phyloP scores from a whole-genome alignment of 2,329 filamentous ascomycete species.

The Stachybotrys elegans region DNA sequence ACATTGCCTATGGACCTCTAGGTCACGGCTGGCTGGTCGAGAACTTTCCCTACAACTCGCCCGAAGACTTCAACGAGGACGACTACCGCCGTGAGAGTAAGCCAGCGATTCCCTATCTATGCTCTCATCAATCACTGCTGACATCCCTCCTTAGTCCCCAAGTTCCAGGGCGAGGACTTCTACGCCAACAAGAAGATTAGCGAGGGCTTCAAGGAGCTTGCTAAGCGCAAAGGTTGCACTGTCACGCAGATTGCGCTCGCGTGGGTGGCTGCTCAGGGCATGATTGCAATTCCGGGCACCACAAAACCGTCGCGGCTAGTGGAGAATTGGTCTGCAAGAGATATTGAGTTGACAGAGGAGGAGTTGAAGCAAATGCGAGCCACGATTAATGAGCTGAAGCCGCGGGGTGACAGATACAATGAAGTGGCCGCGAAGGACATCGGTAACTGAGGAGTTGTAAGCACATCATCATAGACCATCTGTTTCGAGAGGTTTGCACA shows the following conservation, averaged over 20 bases:
- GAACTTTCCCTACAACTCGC: slow-evolving; percentile 33
- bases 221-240: slow-evolving; percentile 21
- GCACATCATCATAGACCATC: no score
- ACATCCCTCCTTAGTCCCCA: slow-evolving; percentile 15
- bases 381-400: slow-evolving; percentile 24
- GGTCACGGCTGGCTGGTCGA: slow-evolving; percentile 44
- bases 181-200: slow-evolving; percentile 37
- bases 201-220: slow-evolving; percentile 34
- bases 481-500: no score
- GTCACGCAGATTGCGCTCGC: slow-evolving; percentile 31
- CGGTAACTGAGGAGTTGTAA: no score
- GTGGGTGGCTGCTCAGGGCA: slow-evolving; percentile 32
- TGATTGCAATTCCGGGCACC: slow-evolving; percentile 42
- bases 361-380: slow-evolving; percentile 32
- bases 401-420: not conserved
- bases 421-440: no score
- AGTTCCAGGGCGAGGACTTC: slow-evolving; percentile 38
- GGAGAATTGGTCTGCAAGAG: slow-evolving; percentile 32
- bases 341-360: slow-evolving; percentile 29
- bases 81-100: slow-evolving; percentile 34
- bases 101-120: slow-evolving; percentile 6
- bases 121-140: not conserved
- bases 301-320: slow-evolving; percentile 32
- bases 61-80: slow-evolving; percentile 37
- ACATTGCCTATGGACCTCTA: slow-evolving; percentile 40